A percentile compares a stretch with the other conserved stretches of the same genome.
Conservation (phyloP, 2,329 filamentous ascomycete genomes). For the Cladosporium oxysporum region DNA sequence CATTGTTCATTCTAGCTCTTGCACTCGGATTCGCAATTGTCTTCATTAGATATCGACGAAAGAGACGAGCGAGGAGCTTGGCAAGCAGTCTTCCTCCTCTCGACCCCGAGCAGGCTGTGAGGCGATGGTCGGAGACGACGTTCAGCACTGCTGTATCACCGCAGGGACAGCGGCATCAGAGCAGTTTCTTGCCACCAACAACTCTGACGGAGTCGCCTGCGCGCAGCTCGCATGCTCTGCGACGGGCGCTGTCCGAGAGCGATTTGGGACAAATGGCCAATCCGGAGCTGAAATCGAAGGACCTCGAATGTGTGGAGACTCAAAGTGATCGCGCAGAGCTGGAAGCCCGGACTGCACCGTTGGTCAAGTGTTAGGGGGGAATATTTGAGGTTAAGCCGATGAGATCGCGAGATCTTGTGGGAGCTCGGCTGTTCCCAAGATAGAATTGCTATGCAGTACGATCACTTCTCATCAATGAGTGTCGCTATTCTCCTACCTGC, state of each 20-base stretch:
- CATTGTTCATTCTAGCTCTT: background rate
- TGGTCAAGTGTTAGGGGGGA: background rate
- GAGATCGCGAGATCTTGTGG: background rate
- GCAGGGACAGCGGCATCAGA: background rate
- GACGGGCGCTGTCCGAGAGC: background rate
- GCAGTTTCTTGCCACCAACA: background rate
- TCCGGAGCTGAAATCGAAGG: background rate
- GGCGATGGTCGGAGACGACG: slow-evolving; percentile 7
- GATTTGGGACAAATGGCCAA: background rate
- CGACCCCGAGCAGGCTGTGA: background rate
- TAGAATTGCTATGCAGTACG: background rate
- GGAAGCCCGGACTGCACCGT: background rate
- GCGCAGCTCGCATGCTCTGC: background rate
- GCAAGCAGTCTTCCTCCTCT: background rate
- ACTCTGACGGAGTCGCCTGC: background rate
- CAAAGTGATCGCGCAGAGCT: background rate
- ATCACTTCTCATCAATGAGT: background rate
- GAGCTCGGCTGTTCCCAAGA: background rate
- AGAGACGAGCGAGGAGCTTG: background rate
- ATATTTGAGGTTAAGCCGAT: background rate
- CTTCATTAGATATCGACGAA: background rate
- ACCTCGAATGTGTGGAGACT: background rate
- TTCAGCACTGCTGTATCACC: background rate
- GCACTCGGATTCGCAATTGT: background rate
- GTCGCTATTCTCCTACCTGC: background rate